A percentile compares a stretch with the other conserved stretches of the same genome.
Conservation (phyloP, 768 basidiomycete genomes). For the Rubroboletus pulcherrimus region DNA sequence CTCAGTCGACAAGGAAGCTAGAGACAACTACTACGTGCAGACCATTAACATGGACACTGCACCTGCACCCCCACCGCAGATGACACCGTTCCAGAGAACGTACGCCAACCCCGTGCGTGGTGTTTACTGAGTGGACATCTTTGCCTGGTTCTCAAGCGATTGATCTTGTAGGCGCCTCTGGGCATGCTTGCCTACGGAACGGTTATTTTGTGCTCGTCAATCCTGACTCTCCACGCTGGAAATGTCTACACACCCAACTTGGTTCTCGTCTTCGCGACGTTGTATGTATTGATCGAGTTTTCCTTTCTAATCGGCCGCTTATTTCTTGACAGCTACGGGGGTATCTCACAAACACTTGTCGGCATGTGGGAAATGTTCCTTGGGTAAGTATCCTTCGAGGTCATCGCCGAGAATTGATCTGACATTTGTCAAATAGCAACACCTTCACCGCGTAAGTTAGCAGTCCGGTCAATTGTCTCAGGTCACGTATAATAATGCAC, state of each 20-base stretch:
- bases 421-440: conserved; percentile 17
- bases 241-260: conserved; percentile 20
- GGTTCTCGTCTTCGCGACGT: conserved; percentile 28
- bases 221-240: conserved; percentile 22
- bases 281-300: conserved; percentile 12
- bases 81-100: conserved; percentile 27
- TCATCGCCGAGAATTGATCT: not conserved
- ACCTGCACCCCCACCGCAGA: conserved; percentile 11
- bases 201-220: conserved; percentile 29
- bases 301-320: not conserved
- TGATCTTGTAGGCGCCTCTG: conserved; percentile 21
- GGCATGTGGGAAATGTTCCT: conserved; percentile 34
- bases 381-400: conserved; percentile 15
- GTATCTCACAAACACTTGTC: conserved; percentile 28
- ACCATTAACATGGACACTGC: conserved; percentile 21
- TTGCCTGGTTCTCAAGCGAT: not conserved
- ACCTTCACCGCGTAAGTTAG: conserved; percentile 27
- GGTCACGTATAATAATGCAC: not conserved
- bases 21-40: conserved; percentile 28
- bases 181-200: conserved; percentile 30
- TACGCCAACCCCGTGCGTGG: conserved; percentile 24
- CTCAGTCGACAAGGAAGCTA: conserved; percentile 22
- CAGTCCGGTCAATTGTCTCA: not conserved
- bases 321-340: conserved; percentile 24
- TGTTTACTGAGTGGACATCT: not conserved